Evolutionary conservation across 768 basidiomycete genomes (phyloP).

Genomic region (Mycena floridula): DNA sequence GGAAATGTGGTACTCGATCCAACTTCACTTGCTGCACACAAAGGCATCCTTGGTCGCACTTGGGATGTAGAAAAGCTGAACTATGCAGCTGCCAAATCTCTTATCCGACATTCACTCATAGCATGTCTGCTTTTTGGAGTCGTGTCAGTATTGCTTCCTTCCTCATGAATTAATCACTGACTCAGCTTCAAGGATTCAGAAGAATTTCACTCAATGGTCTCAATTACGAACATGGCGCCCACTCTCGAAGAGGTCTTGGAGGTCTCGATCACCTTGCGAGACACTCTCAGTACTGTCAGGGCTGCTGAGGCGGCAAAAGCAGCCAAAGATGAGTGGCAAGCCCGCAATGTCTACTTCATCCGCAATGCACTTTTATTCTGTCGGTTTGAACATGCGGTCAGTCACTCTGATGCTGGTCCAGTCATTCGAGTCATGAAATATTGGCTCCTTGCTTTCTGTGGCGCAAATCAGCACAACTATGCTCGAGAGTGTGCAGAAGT

Average conservation of each 20-base stretch:
- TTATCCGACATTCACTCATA: slow-evolving; percentile 23
- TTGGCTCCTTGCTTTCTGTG: slow-evolving; percentile 16
- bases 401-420: slow-evolving; percentile 17
- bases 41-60: slow-evolving; percentile 17
- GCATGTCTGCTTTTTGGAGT: slow-evolving; percentile 18
- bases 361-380: slow-evolving; percentile 21
- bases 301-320: slow-evolving; percentile 9
- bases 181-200: slow-evolving; percentile 5
- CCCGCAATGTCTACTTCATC: slow-evolving; percentile 20
- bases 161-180: too few relatives aligned
- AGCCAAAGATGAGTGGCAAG: slow-evolving; percentile 9
- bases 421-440: slow-evolving; percentile 17
- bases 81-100: slow-evolving; percentile 22
- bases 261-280: background rate
- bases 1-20: slow-evolving; percentile 17
- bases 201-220: slow-evolving; percentile 7
- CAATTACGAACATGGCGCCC: slow-evolving; percentile 9
- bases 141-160: slow-evolving; percentile 18
- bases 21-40: slow-evolving; percentile 17
- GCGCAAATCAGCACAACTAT: slow-evolving; percentile 20
- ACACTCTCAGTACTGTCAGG: slow-evolving; percentile 4
- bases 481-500: slow-evolving; percentile 16
- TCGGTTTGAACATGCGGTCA: slow-evolving; percentile 23
- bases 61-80: slow-evolving; percentile 23
- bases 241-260: slow-evolving; percentile 3